Evolutionary conservation across 2,329 filamentous ascomycete species (phyloP).

Genomic region (Trichoderma sp.): DNA sequence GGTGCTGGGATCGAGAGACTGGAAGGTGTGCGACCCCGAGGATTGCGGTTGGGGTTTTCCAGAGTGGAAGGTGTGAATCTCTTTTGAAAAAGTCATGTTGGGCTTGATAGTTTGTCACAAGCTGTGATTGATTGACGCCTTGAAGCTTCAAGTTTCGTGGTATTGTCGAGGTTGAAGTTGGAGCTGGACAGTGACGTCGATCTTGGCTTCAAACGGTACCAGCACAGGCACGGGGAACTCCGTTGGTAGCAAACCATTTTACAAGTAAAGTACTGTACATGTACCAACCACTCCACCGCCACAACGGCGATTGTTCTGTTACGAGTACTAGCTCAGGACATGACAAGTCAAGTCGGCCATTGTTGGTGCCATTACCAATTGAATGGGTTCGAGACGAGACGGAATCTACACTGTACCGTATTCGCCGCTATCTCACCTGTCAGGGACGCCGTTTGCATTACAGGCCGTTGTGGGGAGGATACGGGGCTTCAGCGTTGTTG

Average conservation of each 20-base stretch:
- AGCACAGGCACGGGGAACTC: neutral
- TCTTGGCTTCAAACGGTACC: neutral
- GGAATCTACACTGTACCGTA: neutral
- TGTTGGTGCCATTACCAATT: neutral
- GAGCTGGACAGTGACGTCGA: conserved; percentile 1
- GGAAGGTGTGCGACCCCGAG: conserved; percentile 64
- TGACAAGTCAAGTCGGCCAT: neutral
- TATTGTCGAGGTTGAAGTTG: neutral
- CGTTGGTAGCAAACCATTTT: neutral
- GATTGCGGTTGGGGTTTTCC: conserved; percentile 64
- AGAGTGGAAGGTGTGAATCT: conserved; percentile 70
- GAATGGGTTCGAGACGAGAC: neutral
- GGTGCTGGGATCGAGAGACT: conserved; percentile 73
- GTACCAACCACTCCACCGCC: neutral
- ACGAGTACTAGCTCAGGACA: neutral
- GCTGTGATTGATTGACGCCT: neutral
- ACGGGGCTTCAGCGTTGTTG: neutral
- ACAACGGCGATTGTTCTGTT: neutral
- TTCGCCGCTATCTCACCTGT: neutral
- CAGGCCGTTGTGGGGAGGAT: neutral
- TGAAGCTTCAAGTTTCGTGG: neutral
- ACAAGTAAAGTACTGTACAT: neutral
- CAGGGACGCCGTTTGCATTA: conserved; percentile 12
- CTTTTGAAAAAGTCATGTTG: conserved; percentile 39
- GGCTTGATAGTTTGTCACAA: neutral